Conservation (phyloP, 768 basidiomycete genomes). For the Bullera alba region DNA sequence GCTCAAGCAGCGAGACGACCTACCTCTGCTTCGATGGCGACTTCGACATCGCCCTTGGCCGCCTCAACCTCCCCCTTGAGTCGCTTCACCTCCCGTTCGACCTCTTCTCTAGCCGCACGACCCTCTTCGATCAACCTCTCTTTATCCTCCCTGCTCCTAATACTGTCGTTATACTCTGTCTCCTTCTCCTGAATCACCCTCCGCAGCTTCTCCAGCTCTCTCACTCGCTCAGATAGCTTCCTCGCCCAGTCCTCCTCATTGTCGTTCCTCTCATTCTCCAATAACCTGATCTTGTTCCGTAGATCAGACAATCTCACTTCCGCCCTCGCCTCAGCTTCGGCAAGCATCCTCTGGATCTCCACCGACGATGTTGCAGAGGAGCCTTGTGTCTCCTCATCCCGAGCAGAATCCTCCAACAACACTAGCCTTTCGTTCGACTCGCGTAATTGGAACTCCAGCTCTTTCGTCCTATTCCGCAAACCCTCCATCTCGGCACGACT, state of each 20-base stretch:
- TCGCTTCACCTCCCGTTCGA: conserved; percentile 46
- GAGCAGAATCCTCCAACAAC: conserved; percentile 52
- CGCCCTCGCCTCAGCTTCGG: conserved; percentile 66
- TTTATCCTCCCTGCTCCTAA: conserved; percentile 49
- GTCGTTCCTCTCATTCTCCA: conserved; percentile 80
- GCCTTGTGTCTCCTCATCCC: too few relatives aligned
- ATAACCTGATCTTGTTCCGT: conserved; percentile 55
- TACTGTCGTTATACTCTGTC: conserved; percentile 57
- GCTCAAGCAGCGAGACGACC: conserved; percentile 5
- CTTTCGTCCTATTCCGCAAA: conserved; percentile 68
- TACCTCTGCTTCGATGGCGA: conserved; percentile 50
- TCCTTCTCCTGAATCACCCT: conserved; percentile 56
- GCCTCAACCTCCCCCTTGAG: conserved; percentile 48
- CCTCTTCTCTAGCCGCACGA: conserved; percentile 37
- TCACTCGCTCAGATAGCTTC: conserved; percentile 69
- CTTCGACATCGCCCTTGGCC: conserved; percentile 46
- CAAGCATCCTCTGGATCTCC: conserved; percentile 56
- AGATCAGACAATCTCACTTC: conserved; percentile 70
- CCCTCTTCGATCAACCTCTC: conserved; percentile 56
- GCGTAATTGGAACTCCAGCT: conserved; percentile 76
- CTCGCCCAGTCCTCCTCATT: conserved; percentile 82
- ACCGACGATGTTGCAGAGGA: conserved; percentile 9
- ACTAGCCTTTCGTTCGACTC: conserved; percentile 68
- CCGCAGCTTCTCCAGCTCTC: conserved; percentile 69
- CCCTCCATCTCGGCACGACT: conserved; percentile 67